Conservation (phyloP, 148 eudicot species). For the Cornus suecica region DNA sequence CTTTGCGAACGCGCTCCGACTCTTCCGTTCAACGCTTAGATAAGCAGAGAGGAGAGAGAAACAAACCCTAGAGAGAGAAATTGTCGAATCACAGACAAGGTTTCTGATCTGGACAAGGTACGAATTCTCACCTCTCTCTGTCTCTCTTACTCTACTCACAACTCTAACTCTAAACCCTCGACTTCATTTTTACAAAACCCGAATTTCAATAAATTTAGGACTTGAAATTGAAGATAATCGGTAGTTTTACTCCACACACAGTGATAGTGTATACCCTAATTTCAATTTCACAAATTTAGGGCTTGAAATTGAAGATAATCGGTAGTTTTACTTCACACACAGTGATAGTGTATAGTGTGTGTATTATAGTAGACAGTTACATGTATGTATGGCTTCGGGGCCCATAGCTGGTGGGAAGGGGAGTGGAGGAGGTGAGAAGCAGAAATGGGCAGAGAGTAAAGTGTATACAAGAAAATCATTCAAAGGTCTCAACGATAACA, state of each 20-base stretch:
- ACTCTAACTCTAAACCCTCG: not conserved
- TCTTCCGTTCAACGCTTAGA: not conserved
- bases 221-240: not conserved
- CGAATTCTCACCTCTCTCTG: not conserved
- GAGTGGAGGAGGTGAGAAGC: conserved; percentile 36
- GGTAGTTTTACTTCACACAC: not conserved
- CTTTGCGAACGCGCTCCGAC: not conserved
- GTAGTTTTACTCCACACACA: not conserved
- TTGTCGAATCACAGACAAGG: too few species aligned
- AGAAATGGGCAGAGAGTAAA: conserved; percentile 42
- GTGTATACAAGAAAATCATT: conserved; percentile 60
- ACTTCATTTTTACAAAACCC: not conserved
- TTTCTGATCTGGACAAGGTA: not conserved
- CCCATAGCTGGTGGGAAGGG: conserved; percentile 22
- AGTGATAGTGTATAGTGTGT: not conserved
- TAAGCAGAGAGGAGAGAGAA: not conserved
- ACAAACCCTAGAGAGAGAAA: not conserved
- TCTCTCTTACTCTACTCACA: too few species aligned
- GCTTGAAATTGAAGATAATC: not conserved
- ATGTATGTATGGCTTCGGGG: conserved; percentile 32
- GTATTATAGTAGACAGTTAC: too few species aligned
- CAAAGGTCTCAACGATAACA: conserved; percentile 40
- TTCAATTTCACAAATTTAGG: not conserved
- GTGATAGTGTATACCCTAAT: not conserved
- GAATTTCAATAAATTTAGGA: not conserved